Conservation (phyloP, 129 eudicot genomes). For the Artemisia tridentata region DNA sequence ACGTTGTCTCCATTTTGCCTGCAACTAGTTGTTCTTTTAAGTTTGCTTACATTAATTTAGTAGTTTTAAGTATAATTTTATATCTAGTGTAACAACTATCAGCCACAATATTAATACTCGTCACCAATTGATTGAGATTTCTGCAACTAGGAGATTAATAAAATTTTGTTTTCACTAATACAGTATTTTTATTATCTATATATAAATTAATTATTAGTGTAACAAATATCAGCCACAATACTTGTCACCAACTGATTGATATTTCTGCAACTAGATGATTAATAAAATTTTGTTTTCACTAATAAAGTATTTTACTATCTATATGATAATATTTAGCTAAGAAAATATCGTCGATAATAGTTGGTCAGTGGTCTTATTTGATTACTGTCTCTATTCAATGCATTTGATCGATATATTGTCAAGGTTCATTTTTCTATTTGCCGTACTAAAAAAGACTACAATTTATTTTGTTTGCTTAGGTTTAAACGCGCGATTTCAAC, state of each 20-base stretch:
- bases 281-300: not conserved
- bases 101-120: conserved; percentile 21
- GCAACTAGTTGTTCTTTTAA: conserved; percentile 53
- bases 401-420: not conserved
- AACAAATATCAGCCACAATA: conserved; percentile 26
- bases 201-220: not conserved
- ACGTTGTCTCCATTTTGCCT: conserved; percentile 70
- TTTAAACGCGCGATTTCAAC: conserved; percentile 18
- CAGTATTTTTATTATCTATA: not conserved
- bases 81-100: conserved; percentile 6
- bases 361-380: too few species aligned
- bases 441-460: not conserved
- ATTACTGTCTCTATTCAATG: too few species aligned
- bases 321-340: not conserved
- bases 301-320: not conserved
- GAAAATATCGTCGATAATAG: not conserved
- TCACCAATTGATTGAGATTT: conserved; percentile 24
- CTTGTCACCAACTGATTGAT: conserved; percentile 25
- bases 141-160: conserved; percentile 13
- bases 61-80: not conserved
- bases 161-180: not conserved
- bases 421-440: not conserved
- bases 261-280: conserved; percentile 16
- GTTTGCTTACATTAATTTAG: not conserved
- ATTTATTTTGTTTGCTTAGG: conserved; percentile 12